Evolutionary conservation across 768 basidiomycete genomes (phyloP).

Genomic region (Xerocomellus intermedius): DNA sequence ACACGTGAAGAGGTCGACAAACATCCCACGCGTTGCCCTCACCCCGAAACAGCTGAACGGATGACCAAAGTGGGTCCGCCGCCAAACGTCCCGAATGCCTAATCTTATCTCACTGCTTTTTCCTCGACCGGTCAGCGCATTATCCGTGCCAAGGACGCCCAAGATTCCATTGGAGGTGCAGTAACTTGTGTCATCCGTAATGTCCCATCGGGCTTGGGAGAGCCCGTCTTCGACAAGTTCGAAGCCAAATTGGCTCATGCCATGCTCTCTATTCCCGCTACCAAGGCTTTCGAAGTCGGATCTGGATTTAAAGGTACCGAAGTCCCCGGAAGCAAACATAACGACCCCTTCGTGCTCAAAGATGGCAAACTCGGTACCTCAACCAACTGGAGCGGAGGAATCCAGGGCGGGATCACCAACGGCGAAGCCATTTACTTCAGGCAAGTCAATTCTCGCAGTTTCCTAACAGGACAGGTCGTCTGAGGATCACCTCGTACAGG

Average conservation of each 20-base stretch:
- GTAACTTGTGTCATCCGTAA: conserved; percentile 95
- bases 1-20: conserved; percentile 88
- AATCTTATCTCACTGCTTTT: conserved; percentile 11
- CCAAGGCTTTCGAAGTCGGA: conserved; percentile 97
- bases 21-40: conserved; percentile 86
- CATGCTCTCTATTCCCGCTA: conserved; percentile 98
- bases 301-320: conserved; percentile 95
- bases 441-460: conserved; percentile 39
- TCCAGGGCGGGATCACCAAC: conserved; percentile 98
- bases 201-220: conserved; percentile 88
- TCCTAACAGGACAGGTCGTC: not conserved
- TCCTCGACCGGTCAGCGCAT: conserved; percentile 62
- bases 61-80: conserved; percentile 73
- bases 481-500: conserved; percentile 41
- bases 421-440: conserved; percentile 98
- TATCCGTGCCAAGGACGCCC: conserved; percentile 83
- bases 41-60: conserved; percentile 79
- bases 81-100: conserved; percentile 35
- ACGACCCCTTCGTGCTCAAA: conserved; percentile 77
- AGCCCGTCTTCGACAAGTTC: conserved; percentile 98
- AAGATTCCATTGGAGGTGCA: conserved; percentile 97
- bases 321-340: conserved; percentile 90
- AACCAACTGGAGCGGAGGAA: conserved; percentile 96
- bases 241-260: conserved; percentile 95
- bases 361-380: conserved; percentile 77